Percentiles rank a stretch among this genome's conserved stretches.
phyloP scores from a whole-genome alignment of 2,329 filamentous ascomycete species.

The Nemania abortiva region DNA sequence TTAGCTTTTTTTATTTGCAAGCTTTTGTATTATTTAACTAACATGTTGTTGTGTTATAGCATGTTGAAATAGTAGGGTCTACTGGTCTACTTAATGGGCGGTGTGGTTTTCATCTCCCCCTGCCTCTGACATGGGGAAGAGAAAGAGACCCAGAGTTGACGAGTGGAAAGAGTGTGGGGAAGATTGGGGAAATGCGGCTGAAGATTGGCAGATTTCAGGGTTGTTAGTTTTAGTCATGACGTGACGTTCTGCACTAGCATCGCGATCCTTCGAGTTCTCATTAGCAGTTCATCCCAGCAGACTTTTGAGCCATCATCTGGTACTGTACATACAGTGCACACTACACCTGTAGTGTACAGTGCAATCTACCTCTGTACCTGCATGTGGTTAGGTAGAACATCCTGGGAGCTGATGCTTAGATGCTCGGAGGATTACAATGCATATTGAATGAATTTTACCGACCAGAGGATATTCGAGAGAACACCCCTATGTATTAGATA shows the following conservation, averaged over 20 bases:
- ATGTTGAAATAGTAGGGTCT: no score
- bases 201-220: conserved; percentile 32
- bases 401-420: no score
- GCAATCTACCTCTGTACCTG: not conserved
- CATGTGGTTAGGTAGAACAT: no score
- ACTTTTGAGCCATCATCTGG: not conserved
- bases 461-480: not conserved
- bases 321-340: not conserved
- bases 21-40: no score
- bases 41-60: no score
- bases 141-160: not conserved
- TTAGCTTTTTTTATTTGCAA: no score
- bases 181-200: conserved; percentile 38
- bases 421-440: not conserved
- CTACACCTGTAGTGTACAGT: not conserved
- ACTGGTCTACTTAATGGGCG: no score
- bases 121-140: conserved; percentile 24
- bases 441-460: not conserved
- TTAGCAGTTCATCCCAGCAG: conserved; percentile 1
- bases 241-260: conserved; percentile 22
- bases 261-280: conserved; percentile 29
- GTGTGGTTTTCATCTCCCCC: no score
- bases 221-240: conserved; percentile 20
- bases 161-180: conserved; percentile 27
- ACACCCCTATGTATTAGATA: not conserved